Evolutionary conservation across 2,329 filamentous ascomycete genomes (phyloP).

Genomic region (Scorias spongiosa): DNA sequence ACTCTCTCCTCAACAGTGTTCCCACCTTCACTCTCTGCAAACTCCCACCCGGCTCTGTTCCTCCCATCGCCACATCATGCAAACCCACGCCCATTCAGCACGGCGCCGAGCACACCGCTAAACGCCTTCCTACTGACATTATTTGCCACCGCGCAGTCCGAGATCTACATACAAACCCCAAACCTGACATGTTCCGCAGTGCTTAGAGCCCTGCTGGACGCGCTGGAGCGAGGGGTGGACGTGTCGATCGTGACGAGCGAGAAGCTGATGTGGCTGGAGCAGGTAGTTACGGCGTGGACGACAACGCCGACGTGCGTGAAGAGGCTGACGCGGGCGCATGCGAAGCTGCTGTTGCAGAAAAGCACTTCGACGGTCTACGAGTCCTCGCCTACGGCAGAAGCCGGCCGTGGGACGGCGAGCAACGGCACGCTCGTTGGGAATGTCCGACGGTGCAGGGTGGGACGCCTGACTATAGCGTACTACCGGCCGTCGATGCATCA

Average conservation of each 20-base stretch:
- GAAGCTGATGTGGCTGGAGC: constrained; percentile 45
- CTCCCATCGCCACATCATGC: constrained; percentile 60
- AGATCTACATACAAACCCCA: constrained; percentile 59
- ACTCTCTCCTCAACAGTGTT: background rate
- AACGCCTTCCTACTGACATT: constrained; percentile 48
- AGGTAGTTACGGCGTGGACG: constrained; percentile 64
- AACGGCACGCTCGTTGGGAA: constrained; percentile 28
- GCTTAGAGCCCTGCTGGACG: constrained; percentile 43
- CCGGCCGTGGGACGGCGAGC: constrained; percentile 19
- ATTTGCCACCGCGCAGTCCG: constrained; percentile 40
- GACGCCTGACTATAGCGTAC: constrained; percentile 43
- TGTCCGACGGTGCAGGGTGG: constrained; percentile 27
- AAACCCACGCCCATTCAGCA: constrained; percentile 49
- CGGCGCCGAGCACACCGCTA: constrained; percentile 49
- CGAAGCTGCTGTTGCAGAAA: constrained; percentile 12
- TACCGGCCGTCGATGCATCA: constrained; percentile 26
- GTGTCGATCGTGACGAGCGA: constrained; percentile 31
- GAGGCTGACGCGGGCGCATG: constrained; percentile 42
- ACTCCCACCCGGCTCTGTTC: constrained; percentile 40
- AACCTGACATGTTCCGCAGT: constrained; percentile 59
- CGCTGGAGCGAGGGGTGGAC: constrained; percentile 50
- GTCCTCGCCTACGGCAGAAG: constrained; percentile 29
- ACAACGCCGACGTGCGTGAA: constrained; percentile 52
- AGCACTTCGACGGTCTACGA: constrained; percentile 11
- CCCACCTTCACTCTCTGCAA: background rate